Evolutionary conservation across 1,284 basidiomycete genomes (phyloP).

Genomic region (Leucoagaricus sp.): DNA sequence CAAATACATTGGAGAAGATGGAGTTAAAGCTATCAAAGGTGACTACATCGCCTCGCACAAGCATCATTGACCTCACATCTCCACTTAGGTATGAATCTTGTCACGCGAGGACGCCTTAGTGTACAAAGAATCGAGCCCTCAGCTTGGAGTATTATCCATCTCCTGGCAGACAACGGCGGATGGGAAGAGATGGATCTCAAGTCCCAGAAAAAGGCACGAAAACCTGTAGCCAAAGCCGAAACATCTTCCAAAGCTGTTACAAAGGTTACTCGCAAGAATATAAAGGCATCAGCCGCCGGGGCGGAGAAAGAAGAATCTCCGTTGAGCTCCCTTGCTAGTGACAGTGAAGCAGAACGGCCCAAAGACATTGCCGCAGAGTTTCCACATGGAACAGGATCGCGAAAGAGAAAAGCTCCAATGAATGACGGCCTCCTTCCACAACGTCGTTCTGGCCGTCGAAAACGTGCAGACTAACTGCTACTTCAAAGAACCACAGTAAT

Average conservation of each 20-base stretch:
- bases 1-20: conserved; percentile 62
- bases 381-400: not conserved
- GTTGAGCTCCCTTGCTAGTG: not conserved
- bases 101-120: conserved; percentile 85
- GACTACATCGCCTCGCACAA: conserved; percentile 10
- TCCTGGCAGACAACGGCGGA: conserved; percentile 74
- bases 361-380: not conserved
- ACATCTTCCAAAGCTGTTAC: not conserved
- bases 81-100: conserved; percentile 70
- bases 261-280: conserved; percentile 16
- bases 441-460: conserved; percentile 13
- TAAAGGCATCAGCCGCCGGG: conserved; percentile 6
- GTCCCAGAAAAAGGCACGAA: conserved; percentile 22
- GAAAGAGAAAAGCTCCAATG: conserved; percentile 8
- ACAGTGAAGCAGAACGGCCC: not conserved
- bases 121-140: conserved; percentile 76
- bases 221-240: conserved; percentile 18
- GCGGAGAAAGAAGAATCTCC: conserved; percentile 16
- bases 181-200: conserved; percentile 53
- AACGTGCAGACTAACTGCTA: not conserved
- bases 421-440: not conserved
- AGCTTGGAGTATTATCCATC: conserved; percentile 71
- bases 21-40: conserved; percentile 66
- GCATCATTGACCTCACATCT: not conserved
- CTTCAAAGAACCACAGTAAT: too few relatives aligned